Base-by-base conservation (phyloP, 176 grass and related monocot species). In the Puccinellia tenuiflora region DNA sequence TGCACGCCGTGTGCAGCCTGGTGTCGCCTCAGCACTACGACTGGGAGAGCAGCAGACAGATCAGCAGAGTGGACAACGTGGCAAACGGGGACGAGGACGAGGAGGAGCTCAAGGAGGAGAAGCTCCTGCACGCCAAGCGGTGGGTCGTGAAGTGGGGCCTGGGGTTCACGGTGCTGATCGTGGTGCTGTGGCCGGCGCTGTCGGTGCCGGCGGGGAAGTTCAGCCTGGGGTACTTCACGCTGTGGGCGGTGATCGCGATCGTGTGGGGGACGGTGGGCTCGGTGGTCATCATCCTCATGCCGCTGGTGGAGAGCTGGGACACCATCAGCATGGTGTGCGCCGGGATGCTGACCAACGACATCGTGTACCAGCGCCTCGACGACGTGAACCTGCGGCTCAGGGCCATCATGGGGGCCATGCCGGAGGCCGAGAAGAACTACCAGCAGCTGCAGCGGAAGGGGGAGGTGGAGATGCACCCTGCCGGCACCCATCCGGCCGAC, bases 91-190 rank as follows among this genome's bases (percentile, higher is more conserved):
- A 76, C 21, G 83, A 86, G 21, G 54, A 38, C 7, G 30, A 38
- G 3, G 79, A 81, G 26, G 87, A 94, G 87, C 82, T 88, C 28
- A 83, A 87, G 86, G 92, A 94, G 37, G 92, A 89, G 52, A 86
- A 82, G 30, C 82, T 94, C 25, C 24, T 87, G 77, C 81, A 79
- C 46, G 89, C 92, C 2, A 91, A 91, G 87, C 73, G 54, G 72
- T 94, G 92, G 92, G 91, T 94, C 75, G 38, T 94, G 3, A 94
- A 80, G 82, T 94, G 92, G 92, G 92, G 92, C 12, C 7, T 87
- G 20, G 92, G 29, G 72, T 94, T 94, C 76, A 94, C 92, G 9
- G 81, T 24, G 52, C 9, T 94, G 56, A 91, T 94, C 34, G 89
- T 89, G 26, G 81, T 94, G 39, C 38, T 87, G 48, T 94, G 92